Conservation (phyloP, 1,284 basidiomycete genomes). For the Ceratobasidium sp. region DNA sequence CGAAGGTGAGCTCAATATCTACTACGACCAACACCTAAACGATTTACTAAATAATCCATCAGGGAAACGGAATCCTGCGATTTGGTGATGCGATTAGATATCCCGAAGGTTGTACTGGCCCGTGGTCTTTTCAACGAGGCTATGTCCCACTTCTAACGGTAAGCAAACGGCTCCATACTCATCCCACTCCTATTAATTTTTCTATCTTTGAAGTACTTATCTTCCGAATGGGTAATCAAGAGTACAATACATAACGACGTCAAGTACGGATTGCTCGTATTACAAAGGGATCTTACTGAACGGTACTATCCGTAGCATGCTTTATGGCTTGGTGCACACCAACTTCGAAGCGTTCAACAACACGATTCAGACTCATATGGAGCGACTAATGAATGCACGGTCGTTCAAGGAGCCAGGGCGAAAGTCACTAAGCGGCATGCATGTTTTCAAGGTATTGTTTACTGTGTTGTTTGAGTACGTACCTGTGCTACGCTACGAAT, state of each 20-base stretch:
- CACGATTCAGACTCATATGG: slow-evolving; percentile 64
- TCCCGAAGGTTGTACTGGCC: slow-evolving; percentile 56
- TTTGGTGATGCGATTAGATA: slow-evolving; percentile 64
- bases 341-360: slow-evolving; percentile 66
- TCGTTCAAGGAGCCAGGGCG: slow-evolving; percentile 63
- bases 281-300: background rate
- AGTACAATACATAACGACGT: slow-evolving; percentile 69
- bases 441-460: slow-evolving; percentile 66
- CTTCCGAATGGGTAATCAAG: slow-evolving; percentile 74
- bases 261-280: slow-evolving; percentile 63
- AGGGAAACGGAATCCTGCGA: slow-evolving; percentile 69
- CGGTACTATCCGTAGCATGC: slow-evolving; percentile 59
- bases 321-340: slow-evolving; percentile 69
- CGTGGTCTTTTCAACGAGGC: slow-evolving; percentile 73
- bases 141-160: slow-evolving; percentile 73
- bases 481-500: background rate
- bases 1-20: background rate
- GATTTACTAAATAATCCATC: background rate
- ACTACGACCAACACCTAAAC: no score
- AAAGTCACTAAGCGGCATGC: slow-evolving; percentile 58
- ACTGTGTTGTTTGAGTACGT: slow-evolving; percentile 70
- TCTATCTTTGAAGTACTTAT: slow-evolving; percentile 65
- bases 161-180: slow-evolving; percentile 47
- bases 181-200: background rate
- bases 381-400: slow-evolving; percentile 58